Conservation (phyloP, 257 asterid species). For the Solanum gandarillasii region DNA sequence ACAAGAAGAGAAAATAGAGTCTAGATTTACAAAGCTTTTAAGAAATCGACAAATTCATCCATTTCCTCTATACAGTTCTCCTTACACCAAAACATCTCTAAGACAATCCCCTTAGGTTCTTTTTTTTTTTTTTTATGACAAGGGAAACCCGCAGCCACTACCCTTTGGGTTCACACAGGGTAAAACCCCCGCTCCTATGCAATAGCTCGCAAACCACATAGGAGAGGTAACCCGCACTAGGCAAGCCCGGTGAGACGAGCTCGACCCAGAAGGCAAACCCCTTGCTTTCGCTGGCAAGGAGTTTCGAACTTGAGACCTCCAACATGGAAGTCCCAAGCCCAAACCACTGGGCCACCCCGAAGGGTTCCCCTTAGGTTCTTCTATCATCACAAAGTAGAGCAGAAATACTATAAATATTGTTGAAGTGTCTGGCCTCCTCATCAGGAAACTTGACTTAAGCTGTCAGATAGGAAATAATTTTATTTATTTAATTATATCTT, state of each 20-base stretch:
- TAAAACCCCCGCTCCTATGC: too few relatives aligned
- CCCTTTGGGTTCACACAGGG: too few relatives aligned
- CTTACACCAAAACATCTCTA: not conserved
- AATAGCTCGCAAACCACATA: too few relatives aligned
- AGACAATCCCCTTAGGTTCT: not conserved
- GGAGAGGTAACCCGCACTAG: too few relatives aligned
- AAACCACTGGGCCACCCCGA: too few relatives aligned
- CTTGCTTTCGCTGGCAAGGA: too few relatives aligned
- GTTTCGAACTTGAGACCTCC: too few relatives aligned
- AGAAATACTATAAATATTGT: not conserved
- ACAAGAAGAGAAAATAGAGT: not conserved
- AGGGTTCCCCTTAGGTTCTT: not conserved
- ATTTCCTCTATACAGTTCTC: not conserved
- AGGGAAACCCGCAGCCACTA: too few relatives aligned
- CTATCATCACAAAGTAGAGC: not conserved
- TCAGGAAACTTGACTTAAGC: not conserved
- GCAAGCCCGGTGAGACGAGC: too few relatives aligned
- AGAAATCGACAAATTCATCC: not conserved
- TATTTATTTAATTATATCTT: not conserved
- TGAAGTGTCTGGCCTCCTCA: not conserved
- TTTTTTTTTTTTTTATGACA: too few relatives aligned
- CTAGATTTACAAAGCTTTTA: not conserved
- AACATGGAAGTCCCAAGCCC: too few relatives aligned
- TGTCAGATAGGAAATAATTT: not conserved
- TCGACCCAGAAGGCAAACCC: too few relatives aligned